phyloP scores from a whole-genome alignment of 441 rosid genomes.

The Aquilaria agallochum region DNA sequence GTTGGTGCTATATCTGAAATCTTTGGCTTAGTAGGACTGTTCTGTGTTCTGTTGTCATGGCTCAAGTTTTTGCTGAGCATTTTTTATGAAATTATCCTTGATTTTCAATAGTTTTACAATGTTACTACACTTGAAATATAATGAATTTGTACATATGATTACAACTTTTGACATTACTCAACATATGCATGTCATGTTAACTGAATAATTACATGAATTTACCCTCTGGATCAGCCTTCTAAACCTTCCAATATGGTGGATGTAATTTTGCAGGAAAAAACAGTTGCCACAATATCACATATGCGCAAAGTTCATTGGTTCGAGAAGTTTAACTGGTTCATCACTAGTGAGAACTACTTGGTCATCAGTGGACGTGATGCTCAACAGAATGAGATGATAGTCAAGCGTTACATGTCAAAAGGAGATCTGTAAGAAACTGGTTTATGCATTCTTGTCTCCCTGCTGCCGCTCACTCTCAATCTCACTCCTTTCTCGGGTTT shows the following conservation, averaged over 20 bases:
- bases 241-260: conserved; percentile 12
- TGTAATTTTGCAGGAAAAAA: conserved; percentile 59
- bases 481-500: no score
- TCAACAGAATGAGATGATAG: conserved; percentile 97
- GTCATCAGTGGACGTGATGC: conserved; percentile 97
- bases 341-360: conserved; percentile 92
- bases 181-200: no score
- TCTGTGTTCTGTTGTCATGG: no score
- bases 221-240: background rate
- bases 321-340: conserved; percentile 98
- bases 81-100: background rate
- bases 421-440: conserved; percentile 83
- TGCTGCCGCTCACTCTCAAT: no score
- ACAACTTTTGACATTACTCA: conserved; percentile 1
- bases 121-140: no score
- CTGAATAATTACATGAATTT: no score
- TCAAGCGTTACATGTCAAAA: conserved; percentile 98
- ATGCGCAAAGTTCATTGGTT: conserved; percentile 99
- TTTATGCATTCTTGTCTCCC: background rate
- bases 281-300: conserved; percentile 85
- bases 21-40: no score
- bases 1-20: no score
- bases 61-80: no score
- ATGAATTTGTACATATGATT: background rate
- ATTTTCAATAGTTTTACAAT: background rate